Base-by-base conservation (phyloP, 805 yeast species). In the Debaryomyces castellii region DNA sequence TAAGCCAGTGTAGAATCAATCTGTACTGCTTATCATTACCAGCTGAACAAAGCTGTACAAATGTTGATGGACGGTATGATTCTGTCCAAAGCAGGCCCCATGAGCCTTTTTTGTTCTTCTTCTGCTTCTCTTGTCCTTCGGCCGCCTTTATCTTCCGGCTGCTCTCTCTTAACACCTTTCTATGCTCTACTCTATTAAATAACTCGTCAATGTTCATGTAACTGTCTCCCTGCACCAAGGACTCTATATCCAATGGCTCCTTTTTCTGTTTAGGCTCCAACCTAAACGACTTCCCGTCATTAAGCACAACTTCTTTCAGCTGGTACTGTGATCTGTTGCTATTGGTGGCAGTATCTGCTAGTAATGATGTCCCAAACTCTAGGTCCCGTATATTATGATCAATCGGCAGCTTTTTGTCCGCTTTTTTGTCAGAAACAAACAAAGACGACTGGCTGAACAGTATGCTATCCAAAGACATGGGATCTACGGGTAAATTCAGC, bases 1-100 rank as follows among this genome's bases (percentile, higher is more conserved):
- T 63, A 35, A 73, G 58, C 76, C 76, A 73, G 45, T 64, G 69
- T 45, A 72, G 59, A 2, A 72, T 57, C 18, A 51, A 50, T 39
- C 77, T 56, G 48, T 67, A 71, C 49, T 60, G 74, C 36, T 57
- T 62, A 49, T 73, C 77, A 50, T 73, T 72, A n/a, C 77, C 77
- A 2, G 73, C 76, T 0, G 74, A 62, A 48, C 76, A 71, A 35
- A 73, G 55, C 40, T 69, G 64, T 10, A 71, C 42, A 48, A 63
- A 72, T 17, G 51, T 48, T 11, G 44, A 48, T 4, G 77, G 77
- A 24, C 64, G 52, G 49, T 72, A 72, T 54, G 71, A 71, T 33
- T 72, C 76, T 2, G 73, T 53, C 76, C 76, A 72, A 2, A 63
- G 45, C 32, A 51, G 50, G 4, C 45, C 44, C 2, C 47, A 47